Base-by-base conservation (phyloP, 225 moss, liverwort and hornwort species). In the Anthoceros angustus region DNA sequence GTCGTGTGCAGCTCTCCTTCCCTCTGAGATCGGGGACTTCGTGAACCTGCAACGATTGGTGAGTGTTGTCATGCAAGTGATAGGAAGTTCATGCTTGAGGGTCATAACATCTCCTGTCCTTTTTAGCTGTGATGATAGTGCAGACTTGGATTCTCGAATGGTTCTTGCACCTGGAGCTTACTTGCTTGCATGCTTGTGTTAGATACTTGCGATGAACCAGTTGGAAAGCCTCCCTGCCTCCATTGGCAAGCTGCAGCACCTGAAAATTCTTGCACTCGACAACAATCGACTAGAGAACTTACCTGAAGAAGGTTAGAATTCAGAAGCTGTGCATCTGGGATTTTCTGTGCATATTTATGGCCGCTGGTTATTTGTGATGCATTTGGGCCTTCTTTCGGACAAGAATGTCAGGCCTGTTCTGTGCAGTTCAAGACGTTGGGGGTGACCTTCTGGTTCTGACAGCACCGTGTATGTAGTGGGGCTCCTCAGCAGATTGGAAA, bases 31-130 rank as follows among this genome's bases (percentile, higher is more conserved):
- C 43, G 82, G 74, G 26, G 77, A 68, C 42, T 82, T 85, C 43
- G 41, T 80, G 49, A 82, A 71, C 69, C 82, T 85, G 63, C 85
- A 85, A 49, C 79, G 85, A 79, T 63, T 85, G 82, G 85, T 85
- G 64, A 76, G 77, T 23, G 0, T 41, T 7, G 23, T 15, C 66
- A 11, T 66, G 10, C 38, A 55, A 55, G 1, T 55, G 1, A 7
- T 55, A 32, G 32, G 32, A 32, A 32, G 32, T 4, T 32, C 32
- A 32, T 32, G 32, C 32, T 32, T 32, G 2, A 1, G 32, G 55
- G 55, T 55, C 55, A 46, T 55, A 15, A 7, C 7, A 55, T 18
- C 23, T 9, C 1, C 7, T 5, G 55, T 55, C 0, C 23, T 55
- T 0, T 23, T 0, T 55, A 23, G 55, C 23, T 7, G 14, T n/a